Percentiles rank a stretch among this genome's conserved stretches.
These are phyloP conservation scores for Vanrija humicola DNA, from an alignment of 1,284 basidiomycete genomes.

Conservation along the genomic window DNA sequence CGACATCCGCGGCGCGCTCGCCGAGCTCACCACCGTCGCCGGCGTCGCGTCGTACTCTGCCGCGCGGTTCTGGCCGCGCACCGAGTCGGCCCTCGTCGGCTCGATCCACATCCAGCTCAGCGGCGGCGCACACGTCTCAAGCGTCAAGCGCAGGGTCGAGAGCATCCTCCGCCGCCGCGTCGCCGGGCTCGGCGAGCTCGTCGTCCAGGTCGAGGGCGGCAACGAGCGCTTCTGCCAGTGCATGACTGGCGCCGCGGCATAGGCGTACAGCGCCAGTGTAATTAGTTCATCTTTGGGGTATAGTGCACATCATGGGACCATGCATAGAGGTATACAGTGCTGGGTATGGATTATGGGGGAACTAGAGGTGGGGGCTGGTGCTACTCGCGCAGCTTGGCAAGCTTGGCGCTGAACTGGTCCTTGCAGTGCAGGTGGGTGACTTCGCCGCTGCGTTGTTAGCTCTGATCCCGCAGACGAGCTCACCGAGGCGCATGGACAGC, in stretches of 20 bases:
- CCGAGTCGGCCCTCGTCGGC: conserved; percentile 76
- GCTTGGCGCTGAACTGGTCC: conserved; percentile 62
- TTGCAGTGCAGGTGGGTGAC: conserved; percentile 93
- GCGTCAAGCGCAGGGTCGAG: conserved; percentile 71
- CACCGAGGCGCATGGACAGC: conserved; percentile 74
- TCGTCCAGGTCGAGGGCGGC: conserved; percentile 68
- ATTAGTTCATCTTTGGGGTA: not conserved
- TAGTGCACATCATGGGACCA: not conserved
- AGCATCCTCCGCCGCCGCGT: conserved; percentile 65
- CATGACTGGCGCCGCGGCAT: conserved; percentile 54
- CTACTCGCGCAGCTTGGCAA: conserved; percentile 26
- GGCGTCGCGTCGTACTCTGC: conserved; percentile 76
- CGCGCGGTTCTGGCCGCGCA: conserved; percentile 95
- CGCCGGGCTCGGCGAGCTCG: conserved; percentile 74
- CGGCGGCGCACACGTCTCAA: conserved; percentile 57
- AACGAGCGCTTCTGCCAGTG: conserved; percentile 48
- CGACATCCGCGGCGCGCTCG: conserved; percentile 66
- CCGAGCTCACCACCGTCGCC: conserved; percentile 67
- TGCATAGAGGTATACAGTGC: conserved; percentile 1
- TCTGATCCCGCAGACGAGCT: too few relatives aligned
- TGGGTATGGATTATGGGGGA: conserved; percentile 8
- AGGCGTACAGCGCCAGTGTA: not conserved
- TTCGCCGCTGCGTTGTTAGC: conserved; percentile 62
- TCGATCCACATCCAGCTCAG: conserved; percentile 82
- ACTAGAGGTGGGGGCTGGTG: not conserved